Percentiles rank a stretch among this genome's conserved stretches.
phyloP scores from a whole-genome alignment of 1,284 basidiomycete genomes.

The Bjerkandera adusta region DNA sequence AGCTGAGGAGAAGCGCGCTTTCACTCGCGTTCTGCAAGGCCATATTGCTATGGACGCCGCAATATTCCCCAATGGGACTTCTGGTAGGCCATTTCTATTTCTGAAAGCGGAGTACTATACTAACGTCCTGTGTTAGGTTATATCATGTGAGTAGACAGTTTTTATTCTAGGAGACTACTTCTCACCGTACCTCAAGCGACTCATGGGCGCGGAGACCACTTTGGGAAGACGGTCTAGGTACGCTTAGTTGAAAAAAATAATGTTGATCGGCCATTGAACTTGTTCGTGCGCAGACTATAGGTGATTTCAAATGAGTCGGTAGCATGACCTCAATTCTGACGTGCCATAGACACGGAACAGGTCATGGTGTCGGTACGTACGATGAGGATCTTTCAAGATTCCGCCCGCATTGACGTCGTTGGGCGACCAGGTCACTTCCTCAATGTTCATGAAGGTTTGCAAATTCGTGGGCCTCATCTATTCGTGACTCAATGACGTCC shows the following conservation, averaged over 20 bases:
- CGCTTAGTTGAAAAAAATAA: no score
- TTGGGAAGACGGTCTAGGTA: conserved; percentile 91
- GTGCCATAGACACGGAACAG: conserved; percentile 75
- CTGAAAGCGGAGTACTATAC: no score
- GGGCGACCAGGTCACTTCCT: conserved; percentile 63
- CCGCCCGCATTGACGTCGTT: conserved; percentile 1
- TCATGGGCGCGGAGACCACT: conserved; percentile 80
- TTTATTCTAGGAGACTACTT: background rate
- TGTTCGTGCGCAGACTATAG: conserved; percentile 37
- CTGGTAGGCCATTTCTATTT: conserved; percentile 48
- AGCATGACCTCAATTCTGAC: background rate
- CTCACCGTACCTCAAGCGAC: conserved; percentile 51
- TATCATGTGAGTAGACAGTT: conserved; percentile 44
- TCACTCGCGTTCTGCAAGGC: conserved; percentile 94
- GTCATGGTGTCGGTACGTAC: conserved; percentile 80
- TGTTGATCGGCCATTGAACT: no score
- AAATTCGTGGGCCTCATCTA: background rate
- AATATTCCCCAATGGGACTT: conserved; percentile 87
- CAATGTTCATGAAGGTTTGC: conserved; percentile 84
- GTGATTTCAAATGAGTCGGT: conserved; percentile 18
- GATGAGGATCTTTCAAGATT: background rate
- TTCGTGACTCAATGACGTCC: no score
- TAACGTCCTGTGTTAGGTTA: conserved; percentile 41
- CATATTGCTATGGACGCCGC: conserved; percentile 90
- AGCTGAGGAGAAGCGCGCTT: conserved; percentile 81